phyloP scores from a whole-genome alignment of 306 rosid genomes.

The Canavalia gladiata region DNA sequence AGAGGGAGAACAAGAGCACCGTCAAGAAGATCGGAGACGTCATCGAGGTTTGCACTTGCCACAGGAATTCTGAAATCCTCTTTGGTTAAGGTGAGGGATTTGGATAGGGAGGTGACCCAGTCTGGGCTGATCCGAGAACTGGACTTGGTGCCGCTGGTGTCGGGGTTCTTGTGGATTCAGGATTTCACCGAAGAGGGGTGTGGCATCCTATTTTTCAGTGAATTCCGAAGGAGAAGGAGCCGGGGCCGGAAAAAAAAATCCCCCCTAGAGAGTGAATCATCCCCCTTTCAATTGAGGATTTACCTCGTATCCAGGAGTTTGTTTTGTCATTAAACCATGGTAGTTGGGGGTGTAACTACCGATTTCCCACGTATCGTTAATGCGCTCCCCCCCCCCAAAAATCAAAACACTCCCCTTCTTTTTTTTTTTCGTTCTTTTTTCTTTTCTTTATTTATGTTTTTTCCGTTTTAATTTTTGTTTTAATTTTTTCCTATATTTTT shows the following conservation, averaged over 20 bases:
- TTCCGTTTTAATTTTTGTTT: too few relatives aligned
- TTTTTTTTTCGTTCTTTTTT: too few relatives aligned
- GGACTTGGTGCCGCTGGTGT: slow-evolving; percentile 49
- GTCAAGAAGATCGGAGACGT: slow-evolving; percentile 92
- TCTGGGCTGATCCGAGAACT: slow-evolving; percentile 93
- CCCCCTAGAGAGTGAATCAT: slow-evolving; percentile 54
- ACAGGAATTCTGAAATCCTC: slow-evolving; percentile 80
- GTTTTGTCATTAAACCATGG: slow-evolving; percentile 22
- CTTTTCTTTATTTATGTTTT: too few relatives aligned
- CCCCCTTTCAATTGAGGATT: not conserved
- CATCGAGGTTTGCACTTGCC: slow-evolving; percentile 84
- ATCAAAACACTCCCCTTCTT: too few relatives aligned
- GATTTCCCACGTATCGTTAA: too few relatives aligned
- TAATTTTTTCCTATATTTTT: too few relatives aligned
- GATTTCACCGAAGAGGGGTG: slow-evolving; percentile 56
- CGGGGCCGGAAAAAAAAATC: slow-evolving; percentile 23
- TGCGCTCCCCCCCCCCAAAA: too few relatives aligned
- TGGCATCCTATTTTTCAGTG: slow-evolving; percentile 41
- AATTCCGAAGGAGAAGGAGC: too few relatives aligned
- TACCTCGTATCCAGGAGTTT: not conserved
- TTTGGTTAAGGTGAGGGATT: slow-evolving; percentile 57
- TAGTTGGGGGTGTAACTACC: too few relatives aligned
- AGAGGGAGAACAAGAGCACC: slow-evolving; percentile 92
- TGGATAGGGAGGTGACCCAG: slow-evolving; percentile 90
- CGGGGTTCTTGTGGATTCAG: slow-evolving; percentile 59